phyloP scores from a whole-genome alignment of 768 basidiomycete species.

The Galerina marginata region DNA sequence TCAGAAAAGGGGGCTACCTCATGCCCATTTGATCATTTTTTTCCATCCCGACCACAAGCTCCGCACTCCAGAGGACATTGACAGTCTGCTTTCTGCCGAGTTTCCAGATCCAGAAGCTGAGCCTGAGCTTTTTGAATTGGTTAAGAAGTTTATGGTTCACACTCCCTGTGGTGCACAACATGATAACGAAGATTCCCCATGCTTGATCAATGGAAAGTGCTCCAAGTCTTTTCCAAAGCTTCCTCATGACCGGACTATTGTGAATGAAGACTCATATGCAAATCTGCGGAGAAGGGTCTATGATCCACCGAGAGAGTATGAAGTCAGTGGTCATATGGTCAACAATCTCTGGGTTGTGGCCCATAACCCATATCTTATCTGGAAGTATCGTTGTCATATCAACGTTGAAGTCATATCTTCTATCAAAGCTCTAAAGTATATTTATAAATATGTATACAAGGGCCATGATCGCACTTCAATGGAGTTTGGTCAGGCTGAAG shows the following conservation, averaged over 20 bases:
- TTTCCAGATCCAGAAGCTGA: slow-evolving; percentile 45
- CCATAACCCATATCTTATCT: slow-evolving; percentile 41
- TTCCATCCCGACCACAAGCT: slow-evolving; percentile 43
- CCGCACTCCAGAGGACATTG: slow-evolving; percentile 37
- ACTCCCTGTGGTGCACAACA: slow-evolving; percentile 34
- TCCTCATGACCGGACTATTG: slow-evolving; percentile 38
- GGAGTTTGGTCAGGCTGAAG: slow-evolving; percentile 33
- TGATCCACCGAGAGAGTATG: slow-evolving; percentile 7
- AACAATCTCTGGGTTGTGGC: slow-evolving; percentile 51
- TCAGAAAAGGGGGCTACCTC: slow-evolving; percentile 56
- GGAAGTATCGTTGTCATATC: slow-evolving; percentile 50
- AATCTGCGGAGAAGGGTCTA: slow-evolving; percentile 27
- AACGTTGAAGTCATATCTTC: slow-evolving; percentile 50
- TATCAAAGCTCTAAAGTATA: slow-evolving; percentile 48
- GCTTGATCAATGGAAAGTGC: slow-evolving; percentile 40
- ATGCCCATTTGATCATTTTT: slow-evolving; percentile 52
- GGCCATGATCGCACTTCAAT: slow-evolving; percentile 47
- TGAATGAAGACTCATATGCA: slow-evolving; percentile 48
- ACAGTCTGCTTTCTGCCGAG: slow-evolving; percentile 43
- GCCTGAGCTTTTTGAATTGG: slow-evolving; percentile 45
- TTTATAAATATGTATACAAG: slow-evolving; percentile 57
- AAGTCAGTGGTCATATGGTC: slow-evolving; percentile 19
- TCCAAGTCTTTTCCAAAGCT: slow-evolving; percentile 40
- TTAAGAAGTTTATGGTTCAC: slow-evolving; percentile 39
- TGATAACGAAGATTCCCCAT: slow-evolving; percentile 35